phyloP scores from a whole-genome alignment of 2,329 filamentous ascomycete species.

The Colletotrichum sp. region DNA sequence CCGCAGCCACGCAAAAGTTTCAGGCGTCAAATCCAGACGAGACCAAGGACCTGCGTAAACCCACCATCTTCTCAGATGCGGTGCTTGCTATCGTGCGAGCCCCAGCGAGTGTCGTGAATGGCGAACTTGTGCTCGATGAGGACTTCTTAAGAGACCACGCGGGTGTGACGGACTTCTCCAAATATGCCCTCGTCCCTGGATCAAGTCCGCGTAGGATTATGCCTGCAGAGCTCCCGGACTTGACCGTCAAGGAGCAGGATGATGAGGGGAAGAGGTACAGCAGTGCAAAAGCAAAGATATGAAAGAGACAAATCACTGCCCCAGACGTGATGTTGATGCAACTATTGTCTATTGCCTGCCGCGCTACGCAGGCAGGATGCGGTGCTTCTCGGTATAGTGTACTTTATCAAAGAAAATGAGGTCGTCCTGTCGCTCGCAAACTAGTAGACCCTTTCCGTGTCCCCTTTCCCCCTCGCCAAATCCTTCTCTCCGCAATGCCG shows the following conservation, averaged over 20 bases:
- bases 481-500: neutral
- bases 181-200: constrained; percentile 73
- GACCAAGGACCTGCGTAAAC: constrained; percentile 66
- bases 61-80: constrained; percentile 80
- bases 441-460: constrained; percentile 5
- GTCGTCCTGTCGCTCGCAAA: constrained; percentile 3
- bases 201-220: constrained; percentile 75
- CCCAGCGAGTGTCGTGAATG: constrained; percentile 68
- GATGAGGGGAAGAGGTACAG: constrained; percentile 78
- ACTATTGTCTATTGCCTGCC: constrained; percentile 13
- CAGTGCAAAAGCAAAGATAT: constrained; percentile 56
- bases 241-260: constrained; percentile 78
- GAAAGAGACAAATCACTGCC: neutral
- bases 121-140: constrained; percentile 76
- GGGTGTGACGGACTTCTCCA: constrained; percentile 72
- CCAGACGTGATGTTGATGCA: neutral
- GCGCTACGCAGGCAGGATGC: constrained; percentile 2
- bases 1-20: constrained; percentile 70
- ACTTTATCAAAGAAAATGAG: constrained; percentile 12
- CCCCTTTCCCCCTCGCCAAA: neutral
- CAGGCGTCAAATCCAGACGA: constrained; percentile 48
- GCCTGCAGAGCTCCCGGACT: constrained; percentile 70
- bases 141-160: constrained; percentile 73
- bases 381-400: constrained; percentile 10
- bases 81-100: constrained; percentile 73